A percentile compares a stretch with the other conserved stretches of the same genome.
phyloP scores from a whole-genome alignment of 805 yeast genomes.

The Lipomyces sp. region DNA sequence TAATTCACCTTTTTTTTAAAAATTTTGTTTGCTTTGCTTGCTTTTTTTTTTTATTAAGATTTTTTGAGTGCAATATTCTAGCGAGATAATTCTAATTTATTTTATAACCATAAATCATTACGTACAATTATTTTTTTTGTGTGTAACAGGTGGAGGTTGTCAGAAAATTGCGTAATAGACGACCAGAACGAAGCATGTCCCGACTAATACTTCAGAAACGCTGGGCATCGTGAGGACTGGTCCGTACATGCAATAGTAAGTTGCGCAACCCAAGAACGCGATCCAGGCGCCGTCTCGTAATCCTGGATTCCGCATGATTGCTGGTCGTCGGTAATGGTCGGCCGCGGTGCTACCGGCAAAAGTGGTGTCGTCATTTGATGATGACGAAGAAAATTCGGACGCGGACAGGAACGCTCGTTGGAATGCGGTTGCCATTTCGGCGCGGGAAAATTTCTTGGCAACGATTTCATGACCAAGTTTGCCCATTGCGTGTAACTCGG shows the following conservation, averaged over 20 bases:
- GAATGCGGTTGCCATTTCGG: slow-evolving; percentile 28
- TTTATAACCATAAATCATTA: background rate
- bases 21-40: background rate
- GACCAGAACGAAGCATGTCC: slow-evolving; percentile 20
- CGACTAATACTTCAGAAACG: slow-evolving; percentile 17
- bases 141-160: background rate
- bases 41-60: background rate
- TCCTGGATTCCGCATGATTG: slow-evolving; percentile 16
- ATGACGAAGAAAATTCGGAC: background rate
- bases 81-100: background rate
- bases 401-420: slow-evolving; percentile 18
- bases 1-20: background rate
- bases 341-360: no score
- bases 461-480: slow-evolving; percentile 44
- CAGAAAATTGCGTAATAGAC: slow-evolving; percentile 28
- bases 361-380: background rate
- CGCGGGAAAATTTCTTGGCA: slow-evolving; percentile 42
- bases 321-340: background rate
- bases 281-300: slow-evolving; percentile 26
- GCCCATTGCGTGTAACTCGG: slow-evolving; percentile 42
- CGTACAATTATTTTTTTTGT: background rate
- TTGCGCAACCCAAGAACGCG: slow-evolving; percentile 22
- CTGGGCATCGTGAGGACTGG: slow-evolving; percentile 19
- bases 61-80: background rate
- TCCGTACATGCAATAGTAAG: slow-evolving; percentile 34